A percentile compares a stretch with the other conserved stretches of the same genome.
These are phyloP conservation scores for Mycotypha africana DNA, from an alignment of 371 early-diverging fungal species.

Conservation along the genomic window DNA sequence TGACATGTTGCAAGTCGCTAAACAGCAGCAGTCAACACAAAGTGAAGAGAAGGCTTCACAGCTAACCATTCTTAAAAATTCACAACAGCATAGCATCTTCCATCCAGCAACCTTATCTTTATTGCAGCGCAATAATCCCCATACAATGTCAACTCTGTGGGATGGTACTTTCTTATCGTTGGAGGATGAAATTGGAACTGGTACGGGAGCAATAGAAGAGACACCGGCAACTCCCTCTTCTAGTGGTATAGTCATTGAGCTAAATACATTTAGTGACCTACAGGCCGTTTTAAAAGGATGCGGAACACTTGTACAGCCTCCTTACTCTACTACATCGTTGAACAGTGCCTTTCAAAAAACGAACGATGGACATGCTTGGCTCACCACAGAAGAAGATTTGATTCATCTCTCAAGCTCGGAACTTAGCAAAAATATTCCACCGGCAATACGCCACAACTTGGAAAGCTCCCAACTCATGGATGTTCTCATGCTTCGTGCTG, in stretches of 20 bases:
- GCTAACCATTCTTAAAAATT: too few species aligned
- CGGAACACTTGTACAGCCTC: slow-evolving; percentile 3
- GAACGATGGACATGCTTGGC: neutral
- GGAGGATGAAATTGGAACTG: too few species aligned
- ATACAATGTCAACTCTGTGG: too few species aligned
- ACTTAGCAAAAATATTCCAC: slow-evolving; percentile 1
- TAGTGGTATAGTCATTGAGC: slow-evolving; percentile 6
- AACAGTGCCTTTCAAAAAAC: neutral
- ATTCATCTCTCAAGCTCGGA: neutral
- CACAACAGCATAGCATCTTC: too few species aligned
- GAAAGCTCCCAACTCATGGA: slow-evolving; percentile 16
- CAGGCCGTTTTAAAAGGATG: slow-evolving; percentile 10
- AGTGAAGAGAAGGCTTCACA: too few species aligned
- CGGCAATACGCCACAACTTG: slow-evolving; percentile 6
- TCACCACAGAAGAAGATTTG: slow-evolving; percentile 12
- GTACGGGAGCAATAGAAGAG: too few species aligned
- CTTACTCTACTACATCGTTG: neutral
- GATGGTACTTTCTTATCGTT: slow-evolving; percentile 6
- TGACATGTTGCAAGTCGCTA: too few species aligned
- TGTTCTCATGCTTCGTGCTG: slow-evolving; percentile 15
- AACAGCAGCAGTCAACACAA: too few species aligned
- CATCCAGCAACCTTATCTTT: too few species aligned
- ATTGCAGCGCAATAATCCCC: too few species aligned
- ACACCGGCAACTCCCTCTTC: too few species aligned
- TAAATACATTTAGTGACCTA: slow-evolving; percentile 13